These are phyloP conservation scores for Trichoderma endophyticum DNA, from an alignment of 2,329 filamentous ascomycete genomes.

Conservation along the genomic window DNA sequence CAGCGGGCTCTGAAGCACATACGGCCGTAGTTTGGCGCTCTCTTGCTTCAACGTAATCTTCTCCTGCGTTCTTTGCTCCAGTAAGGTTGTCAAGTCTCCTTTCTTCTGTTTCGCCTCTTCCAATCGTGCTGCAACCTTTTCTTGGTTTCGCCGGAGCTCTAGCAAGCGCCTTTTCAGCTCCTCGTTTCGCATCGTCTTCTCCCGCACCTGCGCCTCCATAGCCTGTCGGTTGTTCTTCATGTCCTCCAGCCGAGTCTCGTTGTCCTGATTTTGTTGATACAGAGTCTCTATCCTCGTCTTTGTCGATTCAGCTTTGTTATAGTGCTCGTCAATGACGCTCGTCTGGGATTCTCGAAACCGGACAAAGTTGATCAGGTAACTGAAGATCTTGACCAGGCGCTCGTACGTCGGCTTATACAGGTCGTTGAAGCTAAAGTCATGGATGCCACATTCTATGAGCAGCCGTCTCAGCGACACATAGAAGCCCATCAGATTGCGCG, in stretches of 20 bases:
- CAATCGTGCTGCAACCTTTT: conserved; percentile 75
- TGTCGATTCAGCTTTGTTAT: conserved; percentile 82
- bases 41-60: conserved; percentile 75
- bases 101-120: conserved; percentile 83
- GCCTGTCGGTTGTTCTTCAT: conserved; percentile 76
- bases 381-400: conserved; percentile 90
- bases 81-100: conserved; percentile 64
- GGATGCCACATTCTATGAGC: conserved; percentile 83
- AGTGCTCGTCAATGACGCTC: conserved; percentile 83
- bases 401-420: conserved; percentile 87
- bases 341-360: conserved; percentile 94
- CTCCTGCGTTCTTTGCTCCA: conserved; percentile 69
- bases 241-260: conserved; percentile 74
- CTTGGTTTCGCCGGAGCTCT: conserved; percentile 77
- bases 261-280: conserved; percentile 81
- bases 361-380: conserved; percentile 98
- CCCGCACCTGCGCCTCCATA: conserved; percentile 76
- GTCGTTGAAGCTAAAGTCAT: conserved; percentile 90
- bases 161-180: conserved; percentile 79
- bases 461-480: conserved; percentile 79
- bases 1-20: conserved; percentile 84
- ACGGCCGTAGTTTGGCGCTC: conserved; percentile 83
- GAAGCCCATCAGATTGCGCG: conserved; percentile 92
- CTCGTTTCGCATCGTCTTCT: conserved; percentile 83
- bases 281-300: conserved; percentile 85